phyloP scores from a whole-genome alignment of 306 rosid species.

The Clitoria ternatea region DNA sequence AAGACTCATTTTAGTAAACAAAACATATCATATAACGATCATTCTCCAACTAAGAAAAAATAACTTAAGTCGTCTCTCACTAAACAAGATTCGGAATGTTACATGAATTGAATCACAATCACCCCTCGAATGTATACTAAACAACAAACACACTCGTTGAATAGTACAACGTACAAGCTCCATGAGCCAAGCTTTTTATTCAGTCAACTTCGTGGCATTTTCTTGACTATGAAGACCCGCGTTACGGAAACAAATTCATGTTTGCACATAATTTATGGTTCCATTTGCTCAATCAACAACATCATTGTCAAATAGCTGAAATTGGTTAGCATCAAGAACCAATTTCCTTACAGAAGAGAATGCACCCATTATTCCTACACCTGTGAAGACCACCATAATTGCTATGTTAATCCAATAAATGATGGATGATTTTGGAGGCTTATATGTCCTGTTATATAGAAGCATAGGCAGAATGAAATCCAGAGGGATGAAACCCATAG shows the following conservation, averaged over 20 bases:
- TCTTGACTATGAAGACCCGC: neutral
- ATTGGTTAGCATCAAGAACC: conserved; percentile 60
- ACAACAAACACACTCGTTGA: neutral
- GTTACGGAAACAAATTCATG: neutral
- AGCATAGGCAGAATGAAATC: conserved; percentile 80
- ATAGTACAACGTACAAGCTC: neutral
- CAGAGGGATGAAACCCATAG: conserved; percentile 70
- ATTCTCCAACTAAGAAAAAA: neutral
- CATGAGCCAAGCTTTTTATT: neutral
- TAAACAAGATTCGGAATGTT: neutral
- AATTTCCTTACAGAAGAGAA: conserved; percentile 65
- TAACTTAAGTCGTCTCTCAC: neutral
- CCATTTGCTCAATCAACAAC: conserved; percentile 39
- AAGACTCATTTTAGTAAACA: neutral
- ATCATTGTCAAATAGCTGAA: conserved; percentile 53
- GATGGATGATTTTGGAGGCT: conserved; percentile 52
- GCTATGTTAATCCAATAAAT: conserved; percentile 54
- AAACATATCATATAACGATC: neutral
- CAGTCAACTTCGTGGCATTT: neutral
- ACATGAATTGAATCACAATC: neutral
- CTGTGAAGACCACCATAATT: conserved; percentile 55
- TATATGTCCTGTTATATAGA: conserved; percentile 65
- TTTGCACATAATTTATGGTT: neutral
- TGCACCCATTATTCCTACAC: conserved; percentile 58
- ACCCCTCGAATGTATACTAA: neutral